phyloP scores from a whole-genome alignment of 768 basidiomycete genomes.

The Lentinula guzmanii region DNA sequence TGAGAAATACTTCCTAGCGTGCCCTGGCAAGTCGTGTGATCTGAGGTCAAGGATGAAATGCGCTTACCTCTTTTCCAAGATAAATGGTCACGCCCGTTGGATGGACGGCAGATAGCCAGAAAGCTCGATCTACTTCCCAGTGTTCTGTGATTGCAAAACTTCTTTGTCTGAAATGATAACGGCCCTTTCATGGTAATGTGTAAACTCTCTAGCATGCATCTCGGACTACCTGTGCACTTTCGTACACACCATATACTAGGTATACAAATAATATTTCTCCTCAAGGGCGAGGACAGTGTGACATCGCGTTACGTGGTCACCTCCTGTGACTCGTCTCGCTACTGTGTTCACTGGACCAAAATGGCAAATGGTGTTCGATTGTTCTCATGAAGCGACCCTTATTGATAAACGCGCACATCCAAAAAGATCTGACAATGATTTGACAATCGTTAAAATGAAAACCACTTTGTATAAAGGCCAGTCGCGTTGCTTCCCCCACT shows the following conservation, averaged over 20 bases:
- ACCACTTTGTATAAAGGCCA: neutral
- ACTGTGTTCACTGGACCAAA: neutral
- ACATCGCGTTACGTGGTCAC: neutral
- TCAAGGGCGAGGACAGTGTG: neutral
- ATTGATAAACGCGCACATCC: neutral
- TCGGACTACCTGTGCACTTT: no score
- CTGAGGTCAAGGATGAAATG: neutral
- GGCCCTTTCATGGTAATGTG: neutral
- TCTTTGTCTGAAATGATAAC: neutral
- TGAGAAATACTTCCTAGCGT: constrained; percentile 70
- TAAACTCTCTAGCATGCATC: neutral
- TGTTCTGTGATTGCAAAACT: constrained; percentile 23
- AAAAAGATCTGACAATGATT: neutral
- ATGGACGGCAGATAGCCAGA: constrained; percentile 30
- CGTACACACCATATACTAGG: no score
- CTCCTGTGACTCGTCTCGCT: neutral
- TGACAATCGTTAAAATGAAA: neutral
- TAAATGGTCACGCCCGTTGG: constrained; percentile 39
- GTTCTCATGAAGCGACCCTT: neutral
- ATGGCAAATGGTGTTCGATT: neutral
- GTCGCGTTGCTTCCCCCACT: neutral
- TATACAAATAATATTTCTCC: no score
- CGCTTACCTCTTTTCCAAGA: constrained; percentile 7
- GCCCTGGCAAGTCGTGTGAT: constrained; percentile 46
- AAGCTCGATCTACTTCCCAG: constrained; percentile 36